Conservation (phyloP, 345 rosid genomes). For the Mallotus nudiflorus region DNA sequence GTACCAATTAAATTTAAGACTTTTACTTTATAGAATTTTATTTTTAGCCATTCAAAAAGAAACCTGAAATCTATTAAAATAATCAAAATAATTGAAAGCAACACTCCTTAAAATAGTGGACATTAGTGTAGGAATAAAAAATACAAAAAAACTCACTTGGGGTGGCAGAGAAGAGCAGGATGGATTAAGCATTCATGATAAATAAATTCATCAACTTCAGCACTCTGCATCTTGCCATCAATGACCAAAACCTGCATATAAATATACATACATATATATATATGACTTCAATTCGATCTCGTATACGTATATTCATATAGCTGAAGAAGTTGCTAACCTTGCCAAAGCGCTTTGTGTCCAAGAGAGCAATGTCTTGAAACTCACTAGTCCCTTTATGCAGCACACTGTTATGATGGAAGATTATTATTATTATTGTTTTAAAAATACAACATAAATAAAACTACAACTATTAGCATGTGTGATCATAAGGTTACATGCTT, state of each 20-base stretch:
- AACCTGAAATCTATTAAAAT: too few relatives aligned
- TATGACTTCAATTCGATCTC: too few relatives aligned
- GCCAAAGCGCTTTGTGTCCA: conserved; percentile 89
- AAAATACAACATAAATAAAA: too few relatives aligned
- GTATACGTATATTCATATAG: too few relatives aligned
- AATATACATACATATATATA: too few relatives aligned
- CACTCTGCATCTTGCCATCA: conserved; percentile 99
- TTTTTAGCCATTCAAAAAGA: too few relatives aligned
- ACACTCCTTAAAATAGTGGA: too few relatives aligned
- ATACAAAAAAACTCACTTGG: conserved; percentile 43
- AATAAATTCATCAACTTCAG: conserved; percentile 89
- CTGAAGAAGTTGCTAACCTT: conserved; percentile 42
- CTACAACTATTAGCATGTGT: too few relatives aligned
- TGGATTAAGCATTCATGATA: conserved; percentile 94
- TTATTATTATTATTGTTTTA: neutral
- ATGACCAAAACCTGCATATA: conserved; percentile 69
- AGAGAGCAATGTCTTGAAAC: conserved; percentile 78
- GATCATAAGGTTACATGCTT: too few relatives aligned
- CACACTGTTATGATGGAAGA: conserved; percentile 44
- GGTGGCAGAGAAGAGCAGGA: conserved; percentile 75
- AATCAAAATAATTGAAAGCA: too few relatives aligned
- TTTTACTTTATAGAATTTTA: too few relatives aligned
- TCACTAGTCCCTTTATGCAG: conserved; percentile 71
- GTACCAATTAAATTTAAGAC: too few relatives aligned
- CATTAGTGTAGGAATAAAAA: neutral